Evolutionary conservation across 2,329 filamentous ascomycete species (phyloP).

Genomic region (Pestalotiopsis sp.): DNA sequence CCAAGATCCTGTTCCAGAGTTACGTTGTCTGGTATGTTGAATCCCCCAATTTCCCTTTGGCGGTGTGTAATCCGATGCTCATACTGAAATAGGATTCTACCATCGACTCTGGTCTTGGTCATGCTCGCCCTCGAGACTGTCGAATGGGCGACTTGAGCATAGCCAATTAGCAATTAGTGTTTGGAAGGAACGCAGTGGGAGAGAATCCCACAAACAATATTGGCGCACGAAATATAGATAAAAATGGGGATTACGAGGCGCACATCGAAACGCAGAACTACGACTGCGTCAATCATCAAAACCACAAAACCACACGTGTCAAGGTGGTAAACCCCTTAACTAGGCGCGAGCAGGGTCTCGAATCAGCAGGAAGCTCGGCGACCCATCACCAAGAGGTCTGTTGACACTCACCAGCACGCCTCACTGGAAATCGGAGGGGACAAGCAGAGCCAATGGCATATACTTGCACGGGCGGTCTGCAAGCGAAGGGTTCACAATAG

Average conservation of each 20-base stretch:
- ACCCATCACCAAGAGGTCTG: too few species aligned
- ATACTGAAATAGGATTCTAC: slow-evolving; percentile 71
- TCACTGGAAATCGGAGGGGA: too few species aligned
- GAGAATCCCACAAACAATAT: neutral
- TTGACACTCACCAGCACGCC: too few species aligned
- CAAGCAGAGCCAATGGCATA: too few species aligned
- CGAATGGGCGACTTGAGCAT: slow-evolving; percentile 69
- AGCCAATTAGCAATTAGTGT: neutral
- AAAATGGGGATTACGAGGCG: neutral
- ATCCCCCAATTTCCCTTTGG: neutral
- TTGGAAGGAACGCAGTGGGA: neutral
- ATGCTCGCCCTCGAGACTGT: slow-evolving; percentile 91
- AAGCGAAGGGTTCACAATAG: too few species aligned
- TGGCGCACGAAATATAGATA: neutral
- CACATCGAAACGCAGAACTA: neutral
- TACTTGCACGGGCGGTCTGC: too few species aligned
- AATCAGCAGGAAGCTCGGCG: too few species aligned
- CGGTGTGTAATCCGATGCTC: slow-evolving; percentile 23
- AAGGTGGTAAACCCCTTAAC: too few species aligned
- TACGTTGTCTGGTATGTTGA: slow-evolving; percentile 84
- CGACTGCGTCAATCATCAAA: neutral
- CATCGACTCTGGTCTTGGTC: slow-evolving; percentile 87
- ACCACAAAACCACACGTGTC: too few species aligned
- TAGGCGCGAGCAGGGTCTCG: too few species aligned
- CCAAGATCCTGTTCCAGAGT: slow-evolving; percentile 90